Evolutionary conservation across 129 eudicot genomes (phyloP).

Genomic region (Scalesia atractyloides): DNA sequence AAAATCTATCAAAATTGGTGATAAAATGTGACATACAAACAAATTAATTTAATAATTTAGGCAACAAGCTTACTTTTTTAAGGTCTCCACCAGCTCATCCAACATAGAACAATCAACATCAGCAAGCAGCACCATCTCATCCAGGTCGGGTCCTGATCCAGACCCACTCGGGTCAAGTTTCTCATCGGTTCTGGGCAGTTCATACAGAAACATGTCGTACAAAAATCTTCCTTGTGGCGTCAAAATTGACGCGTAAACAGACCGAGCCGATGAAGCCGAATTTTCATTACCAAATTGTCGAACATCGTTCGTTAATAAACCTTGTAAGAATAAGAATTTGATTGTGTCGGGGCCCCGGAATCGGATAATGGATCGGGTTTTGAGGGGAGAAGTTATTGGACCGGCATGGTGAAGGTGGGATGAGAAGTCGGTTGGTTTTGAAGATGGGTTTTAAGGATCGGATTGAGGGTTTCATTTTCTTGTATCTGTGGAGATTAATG

Average conservation of each 20-base stretch:
- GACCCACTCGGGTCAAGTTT: constrained; percentile 65
- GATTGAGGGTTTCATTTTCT: constrained; percentile 23
- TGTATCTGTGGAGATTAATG: no score
- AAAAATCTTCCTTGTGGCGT: no score
- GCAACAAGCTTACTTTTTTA: constrained; percentile 53
- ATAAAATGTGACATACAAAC: no score
- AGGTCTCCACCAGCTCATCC: constrained; percentile 73
- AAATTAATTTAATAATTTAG: not conserved
- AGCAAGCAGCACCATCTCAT: constrained; percentile 64
- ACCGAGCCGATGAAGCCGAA: no score
- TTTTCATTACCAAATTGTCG: no score
- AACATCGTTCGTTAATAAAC: no score
- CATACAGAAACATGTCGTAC: no score
- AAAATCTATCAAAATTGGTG: not conserved
- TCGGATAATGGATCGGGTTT: constrained; percentile 71
- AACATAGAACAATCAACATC: constrained; percentile 76
- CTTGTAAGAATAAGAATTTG: no score
- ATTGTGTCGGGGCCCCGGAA: no score
- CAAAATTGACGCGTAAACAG: no score
- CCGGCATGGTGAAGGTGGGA: constrained; percentile 58
- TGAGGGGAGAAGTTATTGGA: constrained; percentile 63
- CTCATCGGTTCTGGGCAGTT: no score
- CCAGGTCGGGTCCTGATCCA: constrained; percentile 53
- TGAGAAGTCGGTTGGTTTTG: constrained; percentile 39
- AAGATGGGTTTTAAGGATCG: constrained; percentile 29